Conservation (phyloP, 768 basidiomycete genomes). For the Boletus eberwhitei region DNA sequence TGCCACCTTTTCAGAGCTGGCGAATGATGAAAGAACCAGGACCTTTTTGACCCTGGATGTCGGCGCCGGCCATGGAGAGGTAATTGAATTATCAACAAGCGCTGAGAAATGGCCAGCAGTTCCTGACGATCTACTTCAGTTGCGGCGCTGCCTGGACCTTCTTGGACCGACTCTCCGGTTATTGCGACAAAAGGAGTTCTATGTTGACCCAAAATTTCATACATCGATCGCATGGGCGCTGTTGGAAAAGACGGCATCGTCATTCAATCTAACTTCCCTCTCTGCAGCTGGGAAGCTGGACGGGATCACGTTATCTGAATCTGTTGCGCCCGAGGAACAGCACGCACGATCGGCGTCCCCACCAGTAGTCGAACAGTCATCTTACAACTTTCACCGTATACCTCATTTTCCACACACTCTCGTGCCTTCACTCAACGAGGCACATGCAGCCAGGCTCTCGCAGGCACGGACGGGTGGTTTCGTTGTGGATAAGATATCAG, state of each 20-base stretch:
- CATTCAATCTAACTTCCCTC: slow-evolving; percentile 3
- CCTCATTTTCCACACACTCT: slow-evolving; percentile 47
- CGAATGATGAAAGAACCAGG: slow-evolving; percentile 78
- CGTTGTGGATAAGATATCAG: slow-evolving; percentile 49
- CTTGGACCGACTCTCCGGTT: slow-evolving; percentile 56
- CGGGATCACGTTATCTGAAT: background rate
- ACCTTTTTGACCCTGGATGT: slow-evolving; percentile 79
- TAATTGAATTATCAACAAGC: slow-evolving; percentile 30
- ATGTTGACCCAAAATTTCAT: slow-evolving; percentile 79
- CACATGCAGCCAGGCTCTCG: slow-evolving; percentile 42
- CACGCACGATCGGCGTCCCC: slow-evolving; percentile 1
- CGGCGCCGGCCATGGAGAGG: slow-evolving; percentile 81
- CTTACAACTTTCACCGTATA: slow-evolving; percentile 43
- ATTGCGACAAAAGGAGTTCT: slow-evolving; percentile 77
- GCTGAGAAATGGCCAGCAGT: background rate
- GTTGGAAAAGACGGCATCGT: slow-evolving; percentile 36
- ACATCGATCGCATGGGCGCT: slow-evolving; percentile 88
- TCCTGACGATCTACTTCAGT: slow-evolving; percentile 41
- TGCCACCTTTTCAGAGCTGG: slow-evolving; percentile 62
- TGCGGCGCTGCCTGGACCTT: slow-evolving; percentile 50
- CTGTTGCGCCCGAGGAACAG: slow-evolving; percentile 4
- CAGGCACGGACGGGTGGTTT: slow-evolving; percentile 46
- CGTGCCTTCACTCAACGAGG: slow-evolving; percentile 47
- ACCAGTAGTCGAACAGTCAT: slow-evolving; percentile 6
- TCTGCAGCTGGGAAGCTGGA: background rate